Conservation (phyloP, 176 grass and related monocot genomes). For the Canna indica region DNA sequence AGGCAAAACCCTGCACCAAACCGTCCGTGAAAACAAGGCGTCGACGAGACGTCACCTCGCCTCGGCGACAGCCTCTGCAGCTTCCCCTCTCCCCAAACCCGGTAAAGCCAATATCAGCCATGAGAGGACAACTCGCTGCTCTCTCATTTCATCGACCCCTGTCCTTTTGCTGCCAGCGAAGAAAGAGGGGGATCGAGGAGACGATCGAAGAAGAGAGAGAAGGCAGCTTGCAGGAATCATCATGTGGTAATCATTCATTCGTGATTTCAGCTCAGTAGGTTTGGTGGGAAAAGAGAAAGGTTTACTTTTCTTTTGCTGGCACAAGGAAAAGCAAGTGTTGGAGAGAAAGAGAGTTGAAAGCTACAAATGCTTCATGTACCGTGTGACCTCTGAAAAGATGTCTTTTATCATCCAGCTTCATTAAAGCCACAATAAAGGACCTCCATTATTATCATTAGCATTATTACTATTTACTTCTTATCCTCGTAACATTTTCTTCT, state of each 20-base stretch:
- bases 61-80: not conserved
- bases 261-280: not conserved
- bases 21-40: not conserved
- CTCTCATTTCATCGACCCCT: not conserved
- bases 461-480: not conserved
- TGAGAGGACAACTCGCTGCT: not conserved
- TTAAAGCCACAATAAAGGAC: too few relatives aligned
- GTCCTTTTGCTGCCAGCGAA: slow-evolving; percentile 3
- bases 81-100: too few relatives aligned
- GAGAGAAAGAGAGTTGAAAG: not conserved
- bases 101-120: too few relatives aligned
- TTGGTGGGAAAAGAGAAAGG: not conserved
- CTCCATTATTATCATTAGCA: too few relatives aligned
- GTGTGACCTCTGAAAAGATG: slow-evolving; percentile 2
- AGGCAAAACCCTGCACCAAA: too few relatives aligned
- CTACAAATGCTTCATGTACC: slow-evolving; percentile 4
- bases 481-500: not conserved
- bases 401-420: slow-evolving; percentile 9
- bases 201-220: not conserved
- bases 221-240: not conserved
- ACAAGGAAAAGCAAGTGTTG: not conserved
- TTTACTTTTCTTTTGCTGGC: not conserved
- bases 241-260: slow-evolving; percentile 10
- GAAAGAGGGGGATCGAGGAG: not conserved
- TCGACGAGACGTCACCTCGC: not conserved